A percentile compares a stretch with the other conserved stretches of the same genome.
Conservation (phyloP, 1,284 basidiomycete species). For the Inonotus obliquus region DNA sequence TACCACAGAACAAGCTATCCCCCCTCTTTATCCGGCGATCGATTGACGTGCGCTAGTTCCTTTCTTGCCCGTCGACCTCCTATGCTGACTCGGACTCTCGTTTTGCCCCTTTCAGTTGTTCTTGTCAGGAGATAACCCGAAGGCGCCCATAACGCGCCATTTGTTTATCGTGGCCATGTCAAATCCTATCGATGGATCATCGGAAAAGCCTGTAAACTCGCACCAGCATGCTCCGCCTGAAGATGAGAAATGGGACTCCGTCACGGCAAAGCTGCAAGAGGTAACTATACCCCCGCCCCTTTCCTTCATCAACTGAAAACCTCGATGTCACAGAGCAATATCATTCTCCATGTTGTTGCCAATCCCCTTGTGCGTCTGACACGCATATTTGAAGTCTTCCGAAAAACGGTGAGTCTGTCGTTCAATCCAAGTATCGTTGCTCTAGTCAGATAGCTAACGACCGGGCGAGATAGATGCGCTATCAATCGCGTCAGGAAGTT, state of each 20-base stretch:
- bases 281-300: conserved; percentile 4
- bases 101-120: conserved; percentile 9
- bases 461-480: conserved; percentile 9
- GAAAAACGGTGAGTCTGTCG: conserved; percentile 15
- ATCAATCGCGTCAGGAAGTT: conserved; percentile 16
- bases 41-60: conserved; percentile 14
- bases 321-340: conserved; percentile 13
- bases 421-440: not conserved
- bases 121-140: conserved; percentile 6
- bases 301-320: not conserved
- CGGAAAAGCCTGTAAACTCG: conserved; percentile 6
- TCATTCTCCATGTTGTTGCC: conserved; percentile 18
- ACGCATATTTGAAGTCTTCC: conserved; percentile 18
- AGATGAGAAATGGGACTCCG: conserved; percentile 12
- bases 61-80: not conserved
- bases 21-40: conserved; percentile 19
- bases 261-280: conserved; percentile 12
- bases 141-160: conserved; percentile 15
- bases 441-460: not conserved
- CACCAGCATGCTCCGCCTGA: not conserved
- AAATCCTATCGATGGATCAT: conserved; percentile 13
- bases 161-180: conserved; percentile 20
- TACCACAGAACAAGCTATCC: conserved; percentile 18
- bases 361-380: conserved; percentile 13
- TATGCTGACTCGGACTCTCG: not conserved